Base-by-base conservation (phyloP, 257 asterid genomes). In the Dorcoceras hygrometricum region DNA sequence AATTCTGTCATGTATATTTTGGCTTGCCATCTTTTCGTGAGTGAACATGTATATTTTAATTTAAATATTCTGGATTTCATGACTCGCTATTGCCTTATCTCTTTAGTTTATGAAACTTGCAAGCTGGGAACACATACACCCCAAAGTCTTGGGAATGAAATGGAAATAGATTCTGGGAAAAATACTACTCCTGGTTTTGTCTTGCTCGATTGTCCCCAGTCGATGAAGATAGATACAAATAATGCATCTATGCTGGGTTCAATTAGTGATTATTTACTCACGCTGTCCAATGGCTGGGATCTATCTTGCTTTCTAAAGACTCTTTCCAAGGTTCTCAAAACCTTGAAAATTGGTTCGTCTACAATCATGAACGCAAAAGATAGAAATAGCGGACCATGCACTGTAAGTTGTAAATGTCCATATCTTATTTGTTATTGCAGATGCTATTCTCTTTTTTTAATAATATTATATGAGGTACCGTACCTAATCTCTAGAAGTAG, bases 231-330 rank as follows among this genome's bases (percentile, higher is more conserved):
- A 70, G 99, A 94, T 67, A 86, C 95, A 77, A 90, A 83, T 64
- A 88, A 85, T 75, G 92, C 97, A 73, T 90, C 99, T 69, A 84
- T 88, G 86, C 68, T 94, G 87, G 99, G 97, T 81, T 94, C 97
- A 7, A 84, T 94, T 80, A 90, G 99, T 79, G 99, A 94, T 80
- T 94, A 87, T 80, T 94, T 94, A 74, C 97, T 94, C 74, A 87
- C 89, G 76, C 87, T 94, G 51, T 94, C 97, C 20, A 94, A 90
- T 85, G 99, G 97, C 67, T 90, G 99, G 99, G 99, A 94, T 80
- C 79, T 94, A 80, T 82, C 90, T 60, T 90, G 97, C 83, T 94
- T 79, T 79, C 74, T 94, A 67, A 94, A 87, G 84, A 90, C 95
- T 73, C 96, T 94, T 57, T 90, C 99, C 53, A 90, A 89, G 80